Conservation (phyloP, 768 basidiomycete genomes). For the Cytidiella melzeri region DNA sequence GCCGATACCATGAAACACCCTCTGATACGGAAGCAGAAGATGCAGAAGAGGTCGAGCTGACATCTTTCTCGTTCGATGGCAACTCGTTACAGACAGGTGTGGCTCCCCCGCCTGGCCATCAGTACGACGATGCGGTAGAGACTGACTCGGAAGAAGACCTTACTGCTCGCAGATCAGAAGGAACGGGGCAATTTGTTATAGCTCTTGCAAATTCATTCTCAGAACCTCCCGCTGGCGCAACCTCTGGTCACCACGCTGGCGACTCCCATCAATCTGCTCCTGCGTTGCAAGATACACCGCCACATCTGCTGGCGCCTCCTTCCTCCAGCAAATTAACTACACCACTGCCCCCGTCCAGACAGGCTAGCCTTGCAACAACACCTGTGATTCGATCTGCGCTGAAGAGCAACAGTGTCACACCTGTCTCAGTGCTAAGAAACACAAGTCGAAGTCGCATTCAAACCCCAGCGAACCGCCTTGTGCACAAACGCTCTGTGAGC, state of each 20-base stretch:
- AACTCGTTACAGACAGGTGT: conserved; percentile 24
- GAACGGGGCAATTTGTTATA: conserved; percentile 14
- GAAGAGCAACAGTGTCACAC: conserved; percentile 45
- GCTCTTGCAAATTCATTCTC: background rate
- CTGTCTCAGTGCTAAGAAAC: conserved; percentile 52
- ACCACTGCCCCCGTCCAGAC: conserved; percentile 13
- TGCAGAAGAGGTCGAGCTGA: conserved; percentile 61
- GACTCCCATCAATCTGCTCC: conserved; percentile 6
- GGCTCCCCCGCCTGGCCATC: conserved; percentile 29
- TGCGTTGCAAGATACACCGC: conserved; percentile 20
- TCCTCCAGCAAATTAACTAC: conserved; percentile 2
- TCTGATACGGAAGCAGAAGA: conserved; percentile 44
- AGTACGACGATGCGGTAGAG: background rate
- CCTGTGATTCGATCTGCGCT: conserved; percentile 34
- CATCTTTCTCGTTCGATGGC: conserved; percentile 67
- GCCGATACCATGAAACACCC: conserved; percentile 42
- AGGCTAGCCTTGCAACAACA: conserved; percentile 17
- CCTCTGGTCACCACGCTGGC: background rate
- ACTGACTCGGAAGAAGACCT: conserved; percentile 42
- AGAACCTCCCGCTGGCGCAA: background rate
- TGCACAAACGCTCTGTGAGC: conserved; percentile 81
- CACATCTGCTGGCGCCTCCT: conserved; percentile 16
- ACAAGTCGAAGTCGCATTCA: conserved; percentile 40
- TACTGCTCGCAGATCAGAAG: conserved; percentile 7
- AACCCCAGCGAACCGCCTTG: conserved; percentile 45